phyloP scores from a whole-genome alignment of 139 green algal genomes.

The Chlamydomonas sphaeroides region DNA sequence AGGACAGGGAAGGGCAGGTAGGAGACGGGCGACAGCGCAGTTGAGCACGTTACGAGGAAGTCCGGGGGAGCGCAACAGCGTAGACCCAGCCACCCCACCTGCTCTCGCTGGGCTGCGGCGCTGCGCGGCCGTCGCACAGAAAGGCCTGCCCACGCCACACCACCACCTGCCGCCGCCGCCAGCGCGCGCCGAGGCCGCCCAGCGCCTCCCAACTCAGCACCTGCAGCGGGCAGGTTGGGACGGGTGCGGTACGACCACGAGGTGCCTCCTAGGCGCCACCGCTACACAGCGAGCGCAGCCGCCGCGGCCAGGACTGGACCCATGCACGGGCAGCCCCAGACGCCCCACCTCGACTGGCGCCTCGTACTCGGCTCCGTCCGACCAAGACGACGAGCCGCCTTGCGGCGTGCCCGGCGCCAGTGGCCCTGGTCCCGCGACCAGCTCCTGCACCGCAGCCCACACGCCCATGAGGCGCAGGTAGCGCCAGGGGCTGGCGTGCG shows the following conservation, averaged over 20 bases:
- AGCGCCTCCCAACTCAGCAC: constrained; percentile 51
- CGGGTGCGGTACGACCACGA: no score
- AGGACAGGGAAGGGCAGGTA: background rate
- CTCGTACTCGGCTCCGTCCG: background rate
- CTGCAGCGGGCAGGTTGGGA: no score
- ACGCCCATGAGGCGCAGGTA: constrained; percentile 55
- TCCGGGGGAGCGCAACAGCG: no score
- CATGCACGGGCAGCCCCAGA: no score
- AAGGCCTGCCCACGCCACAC: constrained; percentile 42
- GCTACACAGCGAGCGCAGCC: no score
- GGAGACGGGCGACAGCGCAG: no score
- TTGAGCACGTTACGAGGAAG: no score
- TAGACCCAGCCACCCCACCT: background rate
- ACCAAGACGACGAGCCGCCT: background rate
- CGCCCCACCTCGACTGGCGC: background rate
- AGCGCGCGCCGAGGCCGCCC: constrained; percentile 32
- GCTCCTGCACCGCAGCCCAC: background rate
- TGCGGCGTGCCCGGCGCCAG: no score
- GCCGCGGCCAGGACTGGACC: no score
- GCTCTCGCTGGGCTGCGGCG: background rate
- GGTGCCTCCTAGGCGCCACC: no score
- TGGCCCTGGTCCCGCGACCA: no score
- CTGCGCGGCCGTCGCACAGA: background rate
- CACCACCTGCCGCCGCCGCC: constrained; percentile 37
- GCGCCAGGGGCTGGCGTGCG: constrained; percentile 53